phyloP scores from a whole-genome alignment of 805 yeast species.

The Saccharomycopsis vini region DNA sequence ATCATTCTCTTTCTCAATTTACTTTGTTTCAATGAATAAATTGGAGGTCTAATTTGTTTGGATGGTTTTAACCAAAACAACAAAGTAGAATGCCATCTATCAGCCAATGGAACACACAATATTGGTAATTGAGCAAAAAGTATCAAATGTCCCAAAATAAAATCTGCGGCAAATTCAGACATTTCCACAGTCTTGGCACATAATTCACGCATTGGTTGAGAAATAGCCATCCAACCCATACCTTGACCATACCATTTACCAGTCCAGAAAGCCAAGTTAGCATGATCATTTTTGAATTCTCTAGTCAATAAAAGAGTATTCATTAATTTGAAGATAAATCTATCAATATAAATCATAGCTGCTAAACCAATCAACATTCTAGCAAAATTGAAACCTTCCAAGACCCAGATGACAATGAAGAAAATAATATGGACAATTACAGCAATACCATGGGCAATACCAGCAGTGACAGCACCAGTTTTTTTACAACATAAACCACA shows the following conservation, averaged over 20 bases:
- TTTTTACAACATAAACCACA: conserved; percentile 53
- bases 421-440: conserved; percentile 43
- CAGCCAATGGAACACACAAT: conserved; percentile 53
- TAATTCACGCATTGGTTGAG: conserved; percentile 59
- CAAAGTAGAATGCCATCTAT: conserved; percentile 57
- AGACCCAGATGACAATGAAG: conserved; percentile 56
- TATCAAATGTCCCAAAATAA: conserved; percentile 48
- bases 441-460: conserved; percentile 43
- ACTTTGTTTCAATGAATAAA: conserved; percentile 32
- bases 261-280: conserved; percentile 73
- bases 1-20: conserved; percentile 35
- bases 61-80: conserved; percentile 61
- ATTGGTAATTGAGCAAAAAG: conserved; percentile 53
- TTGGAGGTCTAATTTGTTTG: conserved; percentile 27
- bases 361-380: conserved; percentile 55
- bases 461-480: conserved; percentile 48
- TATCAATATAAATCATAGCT: conserved; percentile 46
- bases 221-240: conserved; percentile 49
- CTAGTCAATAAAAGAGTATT: conserved; percentile 46
- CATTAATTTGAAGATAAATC: conserved; percentile 43
- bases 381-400: conserved; percentile 59
- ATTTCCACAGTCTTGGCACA: conserved; percentile 56
- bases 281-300: conserved; percentile 50
- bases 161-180: conserved; percentile 60
- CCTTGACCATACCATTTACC: conserved; percentile 61